Conservation (phyloP, 257 asterid species). For the Perilla frutescens region DNA sequence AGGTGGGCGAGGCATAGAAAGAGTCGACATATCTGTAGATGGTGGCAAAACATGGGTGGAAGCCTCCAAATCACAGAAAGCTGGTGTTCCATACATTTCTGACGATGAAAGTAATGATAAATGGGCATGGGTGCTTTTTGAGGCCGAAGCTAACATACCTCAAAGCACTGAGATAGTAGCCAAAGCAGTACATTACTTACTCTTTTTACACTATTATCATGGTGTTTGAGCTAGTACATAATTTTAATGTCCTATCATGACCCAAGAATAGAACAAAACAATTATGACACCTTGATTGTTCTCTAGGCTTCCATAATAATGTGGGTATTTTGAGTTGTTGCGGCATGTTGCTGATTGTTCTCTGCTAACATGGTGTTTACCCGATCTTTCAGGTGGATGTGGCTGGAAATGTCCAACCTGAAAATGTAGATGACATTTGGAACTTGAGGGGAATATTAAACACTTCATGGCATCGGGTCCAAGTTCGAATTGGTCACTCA, state of each 20-base stretch:
- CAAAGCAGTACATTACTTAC: conserved; percentile 74
- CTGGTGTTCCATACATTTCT: conserved; percentile 67
- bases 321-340: background rate
- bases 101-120: conserved; percentile 70
- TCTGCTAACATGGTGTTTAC: conserved; percentile 12
- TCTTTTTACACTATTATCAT: conserved; percentile 15
- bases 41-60: conserved; percentile 95
- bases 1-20: conserved; percentile 97
- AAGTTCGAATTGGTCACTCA: conserved; percentile 75
- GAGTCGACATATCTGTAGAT: conserved; percentile 84
- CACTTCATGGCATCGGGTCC: conserved; percentile 96
- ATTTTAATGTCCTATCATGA: conserved; percentile 19
- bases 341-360: background rate
- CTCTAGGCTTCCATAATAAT: too few relatives aligned
- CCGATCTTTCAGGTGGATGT: conserved; percentile 68
- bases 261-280: conserved; percentile 13
- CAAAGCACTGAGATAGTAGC: conserved; percentile 76
- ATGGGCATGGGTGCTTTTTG: conserved; percentile 98
- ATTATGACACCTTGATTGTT: too few relatives aligned
- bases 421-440: conserved; percentile 82
- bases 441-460: conserved; percentile 93
- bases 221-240: background rate
- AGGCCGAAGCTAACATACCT: conserved; percentile 75
- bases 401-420: conserved; percentile 90
- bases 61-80: conserved; percentile 79